A percentile compares a stretch with the other conserved stretches of the same genome.
Conservation (phyloP, 331 rosid species). For the Rhamnella rubrinervis region DNA sequence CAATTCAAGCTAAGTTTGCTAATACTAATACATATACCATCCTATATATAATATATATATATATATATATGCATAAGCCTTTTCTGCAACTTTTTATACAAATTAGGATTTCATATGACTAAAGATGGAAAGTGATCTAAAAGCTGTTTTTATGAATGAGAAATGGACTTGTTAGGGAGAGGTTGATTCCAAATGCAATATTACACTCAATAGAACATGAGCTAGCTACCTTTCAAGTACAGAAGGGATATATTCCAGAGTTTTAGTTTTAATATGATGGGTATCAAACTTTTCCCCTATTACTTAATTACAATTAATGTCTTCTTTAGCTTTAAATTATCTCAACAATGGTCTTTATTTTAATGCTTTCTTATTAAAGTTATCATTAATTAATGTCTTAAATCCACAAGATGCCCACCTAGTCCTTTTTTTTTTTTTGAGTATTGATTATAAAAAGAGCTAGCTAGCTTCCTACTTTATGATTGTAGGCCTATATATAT, state of each 20-base stretch:
- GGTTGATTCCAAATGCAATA: slow-evolving; percentile 17
- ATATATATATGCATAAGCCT: too few relatives aligned
- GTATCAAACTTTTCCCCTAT: slow-evolving; percentile 35
- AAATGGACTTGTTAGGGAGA: slow-evolving; percentile 5
- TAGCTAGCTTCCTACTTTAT: slow-evolving; percentile 21
- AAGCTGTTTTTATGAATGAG: slow-evolving; percentile 5
- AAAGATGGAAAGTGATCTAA: slow-evolving; percentile 3
- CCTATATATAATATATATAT: too few relatives aligned
- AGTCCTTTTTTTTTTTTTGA: slow-evolving; percentile 1
- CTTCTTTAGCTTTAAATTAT: slow-evolving; percentile 35
- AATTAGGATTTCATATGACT: slow-evolving; percentile 13
- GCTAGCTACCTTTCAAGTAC: slow-evolving; percentile 27
- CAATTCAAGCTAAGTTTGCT: too few relatives aligned
- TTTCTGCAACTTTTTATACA: background rate
- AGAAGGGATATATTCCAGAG: slow-evolving; percentile 46
- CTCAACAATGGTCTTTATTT: slow-evolving; percentile 26
- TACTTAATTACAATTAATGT: slow-evolving; percentile 19
- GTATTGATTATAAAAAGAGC: slow-evolving; percentile 11
- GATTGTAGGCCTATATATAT: background rate
- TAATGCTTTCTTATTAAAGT: slow-evolving; percentile 32
- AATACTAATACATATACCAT: too few relatives aligned
- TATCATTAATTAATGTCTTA: background rate
- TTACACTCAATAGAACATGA: background rate
- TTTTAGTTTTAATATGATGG: slow-evolving; percentile 15
- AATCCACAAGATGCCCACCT: slow-evolving; percentile 41